These are phyloP conservation scores for Grosmannia serpens DNA, from an alignment of 2,329 filamentous ascomycete species.

Conservation along the genomic window DNA sequence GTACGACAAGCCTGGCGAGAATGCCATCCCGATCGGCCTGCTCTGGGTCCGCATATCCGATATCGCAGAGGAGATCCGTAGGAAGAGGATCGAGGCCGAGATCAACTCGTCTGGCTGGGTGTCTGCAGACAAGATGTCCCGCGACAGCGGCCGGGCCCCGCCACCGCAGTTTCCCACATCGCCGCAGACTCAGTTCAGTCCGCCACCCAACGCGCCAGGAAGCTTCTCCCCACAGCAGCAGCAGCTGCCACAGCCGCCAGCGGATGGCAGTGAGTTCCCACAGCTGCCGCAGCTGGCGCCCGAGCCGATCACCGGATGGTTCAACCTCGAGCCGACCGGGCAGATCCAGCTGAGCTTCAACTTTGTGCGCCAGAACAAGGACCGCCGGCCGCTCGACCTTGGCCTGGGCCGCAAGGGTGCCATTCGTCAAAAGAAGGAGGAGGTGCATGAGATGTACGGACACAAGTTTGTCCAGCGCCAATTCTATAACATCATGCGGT, in stretches of 20 bases:
- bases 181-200: constrained; percentile 33
- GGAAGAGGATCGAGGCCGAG: constrained; percentile 94
- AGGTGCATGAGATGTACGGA: constrained; percentile 96
- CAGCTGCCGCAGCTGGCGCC: constrained; percentile 37
- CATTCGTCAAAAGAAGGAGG: constrained; percentile 94
- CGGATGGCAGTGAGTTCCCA: constrained; percentile 13
- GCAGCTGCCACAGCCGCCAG: constrained; percentile 8
- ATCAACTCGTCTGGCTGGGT: constrained; percentile 94
- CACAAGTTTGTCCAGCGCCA: constrained; percentile 98
- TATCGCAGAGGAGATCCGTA: constrained; percentile 92
- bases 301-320: constrained; percentile 81
- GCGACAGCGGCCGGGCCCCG: constrained; percentile 37
- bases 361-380: constrained; percentile 83
- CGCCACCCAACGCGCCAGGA: constrained; percentile 30
- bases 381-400: constrained; percentile 70
- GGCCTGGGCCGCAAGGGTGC: constrained; percentile 92
- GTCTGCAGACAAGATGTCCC: constrained; percentile 79
- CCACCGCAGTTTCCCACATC: constrained; percentile 50
- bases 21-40: constrained; percentile 85
- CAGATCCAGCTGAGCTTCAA: constrained; percentile 84
- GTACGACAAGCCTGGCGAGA: constrained; percentile 88
- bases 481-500: constrained; percentile 99
- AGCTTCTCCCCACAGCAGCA: constrained; percentile 11
- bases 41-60: constrained; percentile 95
- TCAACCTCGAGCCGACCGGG: constrained; percentile 88